Evolutionary conservation across 495 filamentous ascomycete genomes (phyloP).

Genomic region (Wilcoxina mikolae): DNA sequence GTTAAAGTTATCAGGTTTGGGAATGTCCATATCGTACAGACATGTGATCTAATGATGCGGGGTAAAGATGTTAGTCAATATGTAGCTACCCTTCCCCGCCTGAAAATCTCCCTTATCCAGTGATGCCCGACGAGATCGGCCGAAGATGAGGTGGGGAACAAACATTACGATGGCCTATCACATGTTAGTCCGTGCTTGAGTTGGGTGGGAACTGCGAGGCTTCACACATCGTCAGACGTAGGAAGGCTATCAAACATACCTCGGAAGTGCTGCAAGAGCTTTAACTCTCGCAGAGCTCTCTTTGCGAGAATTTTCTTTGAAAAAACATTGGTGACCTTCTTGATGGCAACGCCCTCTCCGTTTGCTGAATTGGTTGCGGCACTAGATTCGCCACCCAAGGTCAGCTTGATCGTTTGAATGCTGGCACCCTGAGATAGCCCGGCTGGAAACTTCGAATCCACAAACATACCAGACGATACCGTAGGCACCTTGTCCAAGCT

Average conservation of each 20-base stretch:
- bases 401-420: background rate
- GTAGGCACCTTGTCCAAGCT: conserved; percentile 93
- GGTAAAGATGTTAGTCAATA: background rate
- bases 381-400: conserved; percentile 34
- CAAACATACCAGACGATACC: conserved; percentile 86
- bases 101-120: no score
- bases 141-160: conserved; percentile 15
- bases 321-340: conserved; percentile 99
- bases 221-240: conserved; percentile 13
- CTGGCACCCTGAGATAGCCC: background rate
- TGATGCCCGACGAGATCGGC: background rate
- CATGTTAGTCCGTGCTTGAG: conserved; percentile 2
- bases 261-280: conserved; percentile 93
- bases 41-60: conserved; percentile 65
- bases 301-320: conserved; percentile 99
- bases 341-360: conserved; percentile 93
- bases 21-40: conserved; percentile 99
- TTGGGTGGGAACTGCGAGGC: no score
- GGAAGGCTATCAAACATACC: conserved; percentile 33
- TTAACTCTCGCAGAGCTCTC: conserved; percentile 93
- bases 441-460: background rate
- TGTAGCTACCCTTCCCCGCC: no score
- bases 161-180: conserved; percentile 49
- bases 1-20: conserved; percentile 94
- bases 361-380: conserved; percentile 85